Evolutionary conservation across 345 rosid species (phyloP).

Genomic region (Rhodamnia rubescens): DNA sequence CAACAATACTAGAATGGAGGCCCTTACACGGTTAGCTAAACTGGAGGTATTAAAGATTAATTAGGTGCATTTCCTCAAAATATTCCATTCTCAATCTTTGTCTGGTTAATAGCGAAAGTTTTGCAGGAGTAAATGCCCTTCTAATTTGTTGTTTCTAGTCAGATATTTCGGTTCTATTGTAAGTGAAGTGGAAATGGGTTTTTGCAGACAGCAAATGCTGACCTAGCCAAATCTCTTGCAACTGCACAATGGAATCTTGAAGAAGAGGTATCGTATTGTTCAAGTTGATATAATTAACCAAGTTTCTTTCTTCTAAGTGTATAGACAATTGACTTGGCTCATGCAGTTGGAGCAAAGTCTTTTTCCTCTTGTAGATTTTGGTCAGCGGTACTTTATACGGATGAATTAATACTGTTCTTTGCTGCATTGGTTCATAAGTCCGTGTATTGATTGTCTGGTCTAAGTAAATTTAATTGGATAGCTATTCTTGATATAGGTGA

Average conservation of each 20-base stretch:
- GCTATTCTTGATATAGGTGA: neutral
- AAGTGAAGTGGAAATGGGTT: neutral
- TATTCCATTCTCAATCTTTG: neutral
- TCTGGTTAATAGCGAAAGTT: neutral
- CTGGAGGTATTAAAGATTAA: slow-evolving; percentile 51
- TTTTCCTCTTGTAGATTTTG: neutral
- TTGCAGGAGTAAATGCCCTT: neutral
- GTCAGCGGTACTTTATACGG: neutral
- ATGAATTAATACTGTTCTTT: neutral
- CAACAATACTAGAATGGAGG: slow-evolving; percentile 94
- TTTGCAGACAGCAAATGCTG: slow-evolving; percentile 78
- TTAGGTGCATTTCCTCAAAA: neutral
- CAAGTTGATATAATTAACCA: slow-evolving; percentile 1
- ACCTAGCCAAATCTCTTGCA: slow-evolving; percentile 81
- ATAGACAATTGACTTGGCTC: neutral
- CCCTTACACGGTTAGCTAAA: slow-evolving; percentile 60
- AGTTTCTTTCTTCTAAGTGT: neutral
- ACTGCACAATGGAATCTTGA: slow-evolving; percentile 75
- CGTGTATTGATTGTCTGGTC: neutral
- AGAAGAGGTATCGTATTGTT: slow-evolving; percentile 54
- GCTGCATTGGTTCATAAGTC: neutral
- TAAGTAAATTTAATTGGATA: neutral
- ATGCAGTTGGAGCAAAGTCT: neutral
- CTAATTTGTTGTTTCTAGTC: neutral
- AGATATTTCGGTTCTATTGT: neutral